A percentile compares a stretch with the other conserved stretches of the same genome.
phyloP scores from a whole-genome alignment of 768 basidiomycete genomes.

The Megacollybia marginata region DNA sequence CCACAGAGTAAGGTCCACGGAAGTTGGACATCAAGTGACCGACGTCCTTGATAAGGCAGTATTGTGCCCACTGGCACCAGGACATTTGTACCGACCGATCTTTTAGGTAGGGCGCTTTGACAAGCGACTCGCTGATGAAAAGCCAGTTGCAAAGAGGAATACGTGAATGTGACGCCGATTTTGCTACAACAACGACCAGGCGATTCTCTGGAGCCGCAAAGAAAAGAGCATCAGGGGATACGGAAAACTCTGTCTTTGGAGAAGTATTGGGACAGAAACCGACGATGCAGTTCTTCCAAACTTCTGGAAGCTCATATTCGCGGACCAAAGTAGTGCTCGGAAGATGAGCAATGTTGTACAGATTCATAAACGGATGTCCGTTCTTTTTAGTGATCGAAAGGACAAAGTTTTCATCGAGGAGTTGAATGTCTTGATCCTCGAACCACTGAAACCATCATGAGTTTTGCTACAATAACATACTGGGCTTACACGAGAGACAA shows the following conservation, averaged over 20 bases:
- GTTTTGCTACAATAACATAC: not conserved
- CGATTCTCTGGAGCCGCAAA: conserved; percentile 46
- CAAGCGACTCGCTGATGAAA: conserved; percentile 47
- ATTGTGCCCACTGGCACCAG: conserved; percentile 52
- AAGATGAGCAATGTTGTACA: conserved; percentile 41
- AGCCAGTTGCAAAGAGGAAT: conserved; percentile 38
- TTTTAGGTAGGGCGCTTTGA: conserved; percentile 32
- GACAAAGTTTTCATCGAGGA: conserved; percentile 37
- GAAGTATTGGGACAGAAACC: conserved; percentile 43
- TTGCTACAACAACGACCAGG: conserved; percentile 40
- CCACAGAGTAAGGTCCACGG: conserved; percentile 35
- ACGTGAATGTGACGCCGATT: conserved; percentile 25
- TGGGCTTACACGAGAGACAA: conserved; percentile 34
- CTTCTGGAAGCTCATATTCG: conserved; percentile 50
- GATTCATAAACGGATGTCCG: conserved; percentile 29
- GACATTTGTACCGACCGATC: conserved; percentile 34
- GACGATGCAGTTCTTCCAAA: conserved; percentile 40
- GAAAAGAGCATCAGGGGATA: conserved; percentile 42
- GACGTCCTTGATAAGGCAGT: conserved; percentile 38
- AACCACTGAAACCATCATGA: conserved; percentile 31
- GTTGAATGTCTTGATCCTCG: conserved; percentile 38
- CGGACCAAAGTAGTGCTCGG: conserved; percentile 33
- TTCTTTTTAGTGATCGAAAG: conserved; percentile 32
- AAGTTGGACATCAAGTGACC: conserved; percentile 20
- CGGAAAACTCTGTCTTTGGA: conserved; percentile 25